Conservation (phyloP, 2,329 filamentous ascomycete genomes). For the Scorias spongiosa region DNA sequence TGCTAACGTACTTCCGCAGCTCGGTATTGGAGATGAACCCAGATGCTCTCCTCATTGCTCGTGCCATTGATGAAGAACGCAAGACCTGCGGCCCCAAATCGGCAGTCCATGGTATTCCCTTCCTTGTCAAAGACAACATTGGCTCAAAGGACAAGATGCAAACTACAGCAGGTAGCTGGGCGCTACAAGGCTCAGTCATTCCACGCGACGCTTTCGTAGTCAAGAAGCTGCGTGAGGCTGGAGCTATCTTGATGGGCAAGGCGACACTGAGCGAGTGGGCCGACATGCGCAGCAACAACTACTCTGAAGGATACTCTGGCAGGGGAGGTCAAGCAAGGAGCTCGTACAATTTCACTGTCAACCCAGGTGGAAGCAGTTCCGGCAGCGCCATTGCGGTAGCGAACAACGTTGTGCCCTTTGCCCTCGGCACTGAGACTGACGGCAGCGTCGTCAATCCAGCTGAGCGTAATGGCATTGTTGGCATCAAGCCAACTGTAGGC, state of each 20-base stretch:
- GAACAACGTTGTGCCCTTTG: conserved; percentile 47
- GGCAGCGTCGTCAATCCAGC: conserved; percentile 55
- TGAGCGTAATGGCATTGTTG: conserved; percentile 52
- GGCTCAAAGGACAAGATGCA: conserved; percentile 54
- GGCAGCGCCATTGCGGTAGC: conserved; percentile 51
- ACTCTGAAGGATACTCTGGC: conserved; percentile 52
- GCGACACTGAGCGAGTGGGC: conserved; percentile 61
- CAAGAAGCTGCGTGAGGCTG: conserved; percentile 43
- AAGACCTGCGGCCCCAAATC: conserved; percentile 40
- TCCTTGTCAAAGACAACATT: conserved; percentile 61
- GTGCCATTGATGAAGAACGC: conserved; percentile 45
- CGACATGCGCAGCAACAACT: conserved; percentile 51
- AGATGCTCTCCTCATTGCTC: conserved; percentile 48
- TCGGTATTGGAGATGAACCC: conserved; percentile 52
- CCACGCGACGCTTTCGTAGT: conserved; percentile 56
- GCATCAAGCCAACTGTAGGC: conserved; percentile 63
- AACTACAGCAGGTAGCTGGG: conserved; percentile 57
- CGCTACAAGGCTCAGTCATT: conserved; percentile 48
- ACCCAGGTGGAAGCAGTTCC: conserved; percentile 53
- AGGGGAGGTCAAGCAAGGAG: conserved; percentile 49
- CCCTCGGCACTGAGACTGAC: conserved; percentile 61
- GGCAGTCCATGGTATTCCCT: conserved; percentile 60
- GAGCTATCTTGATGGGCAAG: conserved; percentile 57
- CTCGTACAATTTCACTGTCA: conserved; percentile 53
- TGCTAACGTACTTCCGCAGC: conserved; percentile 1